Evolutionary conservation across 2,329 filamentous ascomycete species (phyloP), one percentile per base, ranked within the genome.

Genomic region (Beauveria asiatica): DNA sequence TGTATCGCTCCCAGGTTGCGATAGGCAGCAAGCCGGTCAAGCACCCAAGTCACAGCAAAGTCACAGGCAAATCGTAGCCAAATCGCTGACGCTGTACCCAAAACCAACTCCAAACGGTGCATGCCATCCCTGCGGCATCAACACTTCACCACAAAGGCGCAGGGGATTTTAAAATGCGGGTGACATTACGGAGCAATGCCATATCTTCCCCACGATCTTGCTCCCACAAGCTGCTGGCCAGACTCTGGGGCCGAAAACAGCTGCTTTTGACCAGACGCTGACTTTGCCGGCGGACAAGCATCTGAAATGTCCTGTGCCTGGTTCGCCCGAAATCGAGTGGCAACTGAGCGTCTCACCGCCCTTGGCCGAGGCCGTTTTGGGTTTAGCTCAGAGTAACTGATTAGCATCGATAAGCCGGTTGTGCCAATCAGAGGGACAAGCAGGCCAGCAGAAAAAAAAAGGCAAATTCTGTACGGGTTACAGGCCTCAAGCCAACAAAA

Each of bases 271-370:
- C 41, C 9, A 27, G 23, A 25, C 13, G 30, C 57, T 54, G 57
- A 54, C 50, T 41, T 37, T 19, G 11, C 27, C 17, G 5, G 17
- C 42, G 27, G 25, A 27, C 52, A 61, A 57, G 59, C 59, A 61
- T 61, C 59, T 57, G 59, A 61, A 61, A 61, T 61, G 23, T 25
- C 21, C 46, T 51, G 52, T 61, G 59, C 59, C 59, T 61, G 59
- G 59, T 61, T 61, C 59, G 59, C 59, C 59, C 59, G 59, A 59
- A 59, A 11, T 37, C 23, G 19, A 51, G 51, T 61, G 52, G 59
- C 46, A 42, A 56, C 37, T 10, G 10, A 27, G n/a, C 25, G 52
- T n/a, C 59, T 61, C 59, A 61, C 59, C 53, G 59, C 59, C 59
- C 59, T 51, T 49, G 59, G 46, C 52, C 53, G 39, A 39, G 9